Conservation (phyloP, 192 early-diverging fungal species). For the Dissophora ornata region DNA sequence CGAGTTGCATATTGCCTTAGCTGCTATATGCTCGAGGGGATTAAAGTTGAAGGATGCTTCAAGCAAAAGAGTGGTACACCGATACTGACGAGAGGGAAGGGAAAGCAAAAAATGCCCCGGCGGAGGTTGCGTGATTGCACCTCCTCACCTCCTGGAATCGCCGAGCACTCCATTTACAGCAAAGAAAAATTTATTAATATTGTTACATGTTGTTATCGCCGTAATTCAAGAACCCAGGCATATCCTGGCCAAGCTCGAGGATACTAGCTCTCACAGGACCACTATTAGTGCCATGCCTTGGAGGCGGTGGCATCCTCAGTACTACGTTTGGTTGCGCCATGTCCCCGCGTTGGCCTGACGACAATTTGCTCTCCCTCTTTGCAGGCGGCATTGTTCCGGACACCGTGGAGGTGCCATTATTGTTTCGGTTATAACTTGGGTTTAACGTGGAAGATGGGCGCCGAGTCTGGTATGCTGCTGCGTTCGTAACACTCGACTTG, state of each 20-base stretch:
- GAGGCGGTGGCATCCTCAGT: conserved; percentile 31
- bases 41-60: too few relatives aligned
- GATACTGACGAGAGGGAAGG: too few relatives aligned
- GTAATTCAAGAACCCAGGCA: conserved; percentile 69
- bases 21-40: too few relatives aligned
- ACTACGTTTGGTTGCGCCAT: conserved; percentile 13
- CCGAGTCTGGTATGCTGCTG: conserved; percentile 9
- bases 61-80: too few relatives aligned
- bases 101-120: too few relatives aligned
- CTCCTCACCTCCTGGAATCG: too few relatives aligned
- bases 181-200: too few relatives aligned
- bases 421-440: conserved; percentile 17
- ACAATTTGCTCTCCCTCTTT: background rate
- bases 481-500: background rate
- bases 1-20: too few relatives aligned
- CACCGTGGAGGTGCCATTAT: background rate
- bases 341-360: background rate
- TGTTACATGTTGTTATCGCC: background rate
- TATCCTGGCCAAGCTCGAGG: conserved; percentile 91
- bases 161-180: too few relatives aligned
- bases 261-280: conserved; percentile 92
- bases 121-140: too few relatives aligned
- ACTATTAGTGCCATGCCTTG: conserved; percentile 33
- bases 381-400: background rate
- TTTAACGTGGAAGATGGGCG: conserved; percentile 30